Evolutionary conservation across 139 green algal species (phyloP), one percentile per base, ranked within the genome.

Genomic region (Diplosphaera chodatii): DNA sequence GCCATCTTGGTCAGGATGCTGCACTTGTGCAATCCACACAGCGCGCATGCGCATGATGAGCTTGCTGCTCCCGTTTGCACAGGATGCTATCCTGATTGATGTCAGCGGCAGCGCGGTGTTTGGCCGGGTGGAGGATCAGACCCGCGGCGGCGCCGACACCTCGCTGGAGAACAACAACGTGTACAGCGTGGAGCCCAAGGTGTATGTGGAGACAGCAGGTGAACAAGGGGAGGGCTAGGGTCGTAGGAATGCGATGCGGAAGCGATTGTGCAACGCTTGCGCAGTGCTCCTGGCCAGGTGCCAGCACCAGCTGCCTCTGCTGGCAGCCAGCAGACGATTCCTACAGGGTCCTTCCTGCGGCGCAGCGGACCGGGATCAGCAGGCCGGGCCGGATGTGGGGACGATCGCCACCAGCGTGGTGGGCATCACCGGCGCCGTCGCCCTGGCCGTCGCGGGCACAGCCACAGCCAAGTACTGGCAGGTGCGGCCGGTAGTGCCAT

Each of bases 151-250:
- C 32, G 85, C 89, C 22, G 88, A 91, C 71, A 95, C 93, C 27
- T 95, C 87, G 8, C 71, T 93, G 23, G 94, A 97, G 77, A 88
- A 89, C 80, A 97, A 98, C 86, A 97, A 98, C 77, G 91, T 98
- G 32, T 97, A 92, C 74, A 86, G 78, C 0, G n/a, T 89, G 41
- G 82, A 97, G 81, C 91, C 91, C 33, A 87, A 76, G 10, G 76
- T 91, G n/a, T 97, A 97, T 83, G 85, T 96, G 55, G 90, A 97
- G 77, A 89, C 87, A 68, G 80, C 8, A 21, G 37, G 37, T 48
- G n/a, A n/a, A n/a, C n/a, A n/a, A n/a, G n/a, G n/a, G n/a, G n/a
- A n/a, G n/a, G n/a, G n/a, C n/a, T n/a, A n/a, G n/a, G n/a, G n/a
- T n/a, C n/a, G n/a, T n/a, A n/a, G n/a, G n/a, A n/a, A n/a, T n/a